These are phyloP conservation scores for slime mould (Dictyostelium discoideum) DNA, from an alignment of 78 protist genomes.

Conservation along the genomic window dicty_2.7 NC_007088.5:5194001-5194500, in stretches of 20 bases:
- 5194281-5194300: not conserved
- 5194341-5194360: not conserved
- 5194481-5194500: too few species aligned
- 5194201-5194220: not conserved
- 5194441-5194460: not conserved
- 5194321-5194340: not conserved
- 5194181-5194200: not conserved
- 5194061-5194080: too few species aligned
- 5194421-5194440: not conserved
- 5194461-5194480: not conserved
- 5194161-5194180: conserved; percentile 14
- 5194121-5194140: not conserved
- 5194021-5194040: not conserved
- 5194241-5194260: not conserved
- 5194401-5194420: conserved; percentile 4
- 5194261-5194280: not conserved
- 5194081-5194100: not conserved
- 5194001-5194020: not conserved
- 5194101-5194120: not conserved
- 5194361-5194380: not conserved
- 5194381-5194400: not conserved
- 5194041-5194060: too few species aligned
- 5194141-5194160: not conserved
- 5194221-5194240: not conserved
- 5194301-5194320: not conserved